Evolutionary conservation across 2,329 filamentous ascomycete genomes (phyloP).

Genomic region (Diaporthe vaccinii): DNA sequence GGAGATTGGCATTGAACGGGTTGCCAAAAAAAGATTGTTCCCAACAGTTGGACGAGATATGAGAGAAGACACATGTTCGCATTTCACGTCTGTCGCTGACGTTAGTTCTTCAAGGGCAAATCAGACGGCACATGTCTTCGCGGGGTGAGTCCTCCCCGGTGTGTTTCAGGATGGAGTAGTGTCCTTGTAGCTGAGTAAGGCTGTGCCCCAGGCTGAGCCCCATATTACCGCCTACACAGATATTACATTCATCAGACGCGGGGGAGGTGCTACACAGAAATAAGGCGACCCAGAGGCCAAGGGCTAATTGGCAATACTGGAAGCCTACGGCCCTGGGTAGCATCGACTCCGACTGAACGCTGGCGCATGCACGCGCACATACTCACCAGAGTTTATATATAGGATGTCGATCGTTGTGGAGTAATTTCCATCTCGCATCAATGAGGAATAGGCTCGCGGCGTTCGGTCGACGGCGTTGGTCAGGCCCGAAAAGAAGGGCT

Average conservation of each 20-base stretch:
- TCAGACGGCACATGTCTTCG: constrained; percentile 21
- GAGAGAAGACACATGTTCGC: neutral
- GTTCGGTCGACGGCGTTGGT: neutral
- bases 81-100: neutral
- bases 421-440: neutral
- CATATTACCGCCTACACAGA: neutral
- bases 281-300: neutral
- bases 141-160: neutral
- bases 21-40: constrained; percentile 5
- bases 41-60: constrained; percentile 7
- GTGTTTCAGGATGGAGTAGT: constrained; percentile 14
- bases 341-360: constrained; percentile 8
- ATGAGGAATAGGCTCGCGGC: constrained; percentile 15
- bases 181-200: constrained; percentile 7
- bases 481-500: neutral
- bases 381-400: constrained; percentile 22
- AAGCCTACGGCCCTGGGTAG: neutral
- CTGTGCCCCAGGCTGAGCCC: neutral
- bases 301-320: neutral
- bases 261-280: neutral
- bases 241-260: neutral
- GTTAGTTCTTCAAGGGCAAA: constrained; percentile 1
- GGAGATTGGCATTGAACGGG: neutral
- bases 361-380: neutral
- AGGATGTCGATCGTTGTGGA: constrained; percentile 6